Percentiles rank a stretch among this genome's conserved stretches.
These are phyloP conservation scores for Lithocarpus polystachyus DNA, from an alignment of 306 rosid species.

Conservation along the genomic window DNA sequence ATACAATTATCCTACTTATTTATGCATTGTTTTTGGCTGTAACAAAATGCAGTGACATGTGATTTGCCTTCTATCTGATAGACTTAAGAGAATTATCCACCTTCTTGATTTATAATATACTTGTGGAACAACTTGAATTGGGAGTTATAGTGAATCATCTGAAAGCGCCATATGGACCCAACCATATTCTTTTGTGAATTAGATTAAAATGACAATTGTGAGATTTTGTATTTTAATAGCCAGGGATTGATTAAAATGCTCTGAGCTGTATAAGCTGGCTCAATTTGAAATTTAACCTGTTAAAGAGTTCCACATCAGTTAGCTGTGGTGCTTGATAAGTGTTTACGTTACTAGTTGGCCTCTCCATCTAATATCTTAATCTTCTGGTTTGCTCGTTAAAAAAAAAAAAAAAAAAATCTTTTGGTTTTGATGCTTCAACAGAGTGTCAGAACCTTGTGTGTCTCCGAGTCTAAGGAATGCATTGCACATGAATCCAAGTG, in stretches of 20 bases:
- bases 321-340: not conserved
- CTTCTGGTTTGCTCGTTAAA: not conserved
- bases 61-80: not conserved
- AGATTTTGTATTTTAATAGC: not conserved
- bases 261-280: not conserved
- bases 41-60: not conserved
- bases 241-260: not conserved
- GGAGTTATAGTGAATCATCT: not conserved
- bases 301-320: not conserved
- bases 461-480: not conserved
- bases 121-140: not conserved
- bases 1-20: not conserved
- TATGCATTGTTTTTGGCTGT: not conserved
- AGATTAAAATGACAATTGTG: not conserved
- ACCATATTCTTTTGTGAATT: not conserved
- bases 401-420: too few species aligned
- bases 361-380: not conserved
- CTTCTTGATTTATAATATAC: not conserved
- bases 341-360: not conserved
- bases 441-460: not conserved
- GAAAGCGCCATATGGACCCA: not conserved
- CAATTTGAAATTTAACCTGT: not conserved
- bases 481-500: not conserved
- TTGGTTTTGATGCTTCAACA: not conserved
- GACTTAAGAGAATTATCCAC: not conserved